Base-by-base conservation (phyloP, 805 yeast species). In the Starmerella lactis-condensi region DNA sequence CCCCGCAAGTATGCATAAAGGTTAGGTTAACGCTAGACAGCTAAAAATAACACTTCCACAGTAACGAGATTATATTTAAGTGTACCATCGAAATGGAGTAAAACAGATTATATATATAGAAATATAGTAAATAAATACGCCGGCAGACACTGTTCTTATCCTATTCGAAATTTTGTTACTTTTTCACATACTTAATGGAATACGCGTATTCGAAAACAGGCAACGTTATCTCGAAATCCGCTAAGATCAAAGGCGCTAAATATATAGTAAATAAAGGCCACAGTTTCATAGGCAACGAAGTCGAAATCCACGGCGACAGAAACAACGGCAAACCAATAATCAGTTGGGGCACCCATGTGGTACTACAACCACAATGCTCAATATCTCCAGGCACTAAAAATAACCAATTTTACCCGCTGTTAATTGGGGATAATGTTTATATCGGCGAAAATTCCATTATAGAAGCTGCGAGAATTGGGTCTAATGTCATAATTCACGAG, bases 401-500 rank as follows among this genome's bases (percentile, higher is more conserved):
- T n/a, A 31, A 31, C 24, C 33, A 32, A 19, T 46, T 41, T 31
- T 52, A 50, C 30, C 61, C 62, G 1, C 32, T 53, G 22, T 42
- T 48, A 23, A 46, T 60, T 11, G 64, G 64, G 15, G 46, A 46
- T 26, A 48, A 38, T 29, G 63, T 60, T 10, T 40, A 40, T 16
- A 41, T 58, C 7, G 64, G 61, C 15, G 30, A 29, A n/a, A 30
- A 39, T 23, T 33, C 51, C 2, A 27, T 24, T 5, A 30, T 57
- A 11, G 42, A 51, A 29, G 60, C 62, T 5, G 60, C 60, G 4
- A 31, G 47, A n/a, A 46, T 58, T 6, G 63, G 64, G 4, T 50
- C 56, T 4, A 38, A 42, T 17, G 60, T 57, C 3, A 22, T 37
- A 10, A 53, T 58, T 8, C 62, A 62, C 15, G 32, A 32, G 15